Evolutionary conservation across 202 grass and related monocot species (phyloP), one percentile per base, ranked within the genome.

Genomic region (Panicum virgatum): DNA sequence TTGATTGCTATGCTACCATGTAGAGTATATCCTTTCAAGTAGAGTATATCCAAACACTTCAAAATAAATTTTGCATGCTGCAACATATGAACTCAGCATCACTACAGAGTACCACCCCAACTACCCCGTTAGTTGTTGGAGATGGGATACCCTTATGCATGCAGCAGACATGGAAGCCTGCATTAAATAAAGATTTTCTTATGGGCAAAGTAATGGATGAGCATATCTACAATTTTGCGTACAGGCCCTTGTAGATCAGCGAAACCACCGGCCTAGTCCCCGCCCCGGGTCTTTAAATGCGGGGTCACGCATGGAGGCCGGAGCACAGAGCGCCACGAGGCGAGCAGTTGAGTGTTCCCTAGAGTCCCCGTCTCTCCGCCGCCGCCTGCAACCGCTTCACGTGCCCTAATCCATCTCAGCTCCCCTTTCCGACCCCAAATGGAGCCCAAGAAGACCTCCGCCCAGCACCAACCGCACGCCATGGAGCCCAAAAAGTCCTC

Each of bases 401-500:
- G 80, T 82, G 77, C 60, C 66, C 82, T 81, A 51, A 65, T 61
- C 76, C 64, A 16, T 62, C 26, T 20, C 61, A 46, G 74, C 68
- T 70, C 78, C 27, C 29, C 15, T 57, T 81, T 30, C 63, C 65
- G 20, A n/a, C 23, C 60, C 72, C 26, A 79, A 77, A 97, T 91
- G 91, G 91, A 94, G 40, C 47, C 80, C 38, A 94, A 90, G 73
- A 84, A 51, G 66, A 58, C 81, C 23, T 77, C 79, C 7, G 12
- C 79, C 20, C 83, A 65, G 66, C 65, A 70, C 26, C 80, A 86
- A 26, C 66, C 67, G 42, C 70, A 46, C 12, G 38, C 26, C 80
- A 85, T 73, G 82, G 89, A 88, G 32, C 48, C 76, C 66, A 92
- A 90, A 48, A 91, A 85, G 68, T 60, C 88, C 63, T 80, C 73